Conservation (phyloP, 805 yeast genomes). For the Teunomyces stri region DNA sequence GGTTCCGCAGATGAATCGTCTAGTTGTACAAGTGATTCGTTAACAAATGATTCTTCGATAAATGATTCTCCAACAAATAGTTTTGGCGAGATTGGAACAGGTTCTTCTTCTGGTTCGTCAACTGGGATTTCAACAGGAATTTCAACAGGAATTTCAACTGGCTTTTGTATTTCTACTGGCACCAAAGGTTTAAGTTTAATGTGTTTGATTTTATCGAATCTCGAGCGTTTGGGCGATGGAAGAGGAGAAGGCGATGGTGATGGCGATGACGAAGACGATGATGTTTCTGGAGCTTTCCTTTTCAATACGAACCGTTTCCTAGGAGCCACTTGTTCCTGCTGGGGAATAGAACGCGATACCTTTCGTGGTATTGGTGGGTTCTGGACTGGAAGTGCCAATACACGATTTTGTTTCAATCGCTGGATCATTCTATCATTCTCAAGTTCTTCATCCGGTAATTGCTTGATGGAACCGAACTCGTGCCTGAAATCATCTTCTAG, state of each 20-base stretch:
- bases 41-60: too few species aligned
- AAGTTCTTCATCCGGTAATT: constrained; percentile 18
- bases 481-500: constrained; percentile 23
- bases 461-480: constrained; percentile 29
- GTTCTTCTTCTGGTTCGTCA: too few species aligned
- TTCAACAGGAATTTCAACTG: too few species aligned
- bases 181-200: background rate
- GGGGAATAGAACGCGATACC: background rate
- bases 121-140: too few species aligned
- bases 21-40: too few species aligned
- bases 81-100: too few species aligned
- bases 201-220: constrained; percentile 4
- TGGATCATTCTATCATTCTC: constrained; percentile 15
- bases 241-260: background rate
- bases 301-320: background rate
- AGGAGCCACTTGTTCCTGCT: background rate
- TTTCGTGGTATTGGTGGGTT: background rate
- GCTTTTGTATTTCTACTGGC: background rate
- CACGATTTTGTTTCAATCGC: constrained; percentile 12
- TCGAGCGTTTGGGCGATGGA: background rate
- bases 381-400: background rate
- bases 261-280: background rate
- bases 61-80: too few species aligned
- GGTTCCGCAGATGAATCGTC: too few species aligned
- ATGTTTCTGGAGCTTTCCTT: background rate